Conservation (phyloP, 805 yeast species). For the Myxozyma melibiosi region DNA sequence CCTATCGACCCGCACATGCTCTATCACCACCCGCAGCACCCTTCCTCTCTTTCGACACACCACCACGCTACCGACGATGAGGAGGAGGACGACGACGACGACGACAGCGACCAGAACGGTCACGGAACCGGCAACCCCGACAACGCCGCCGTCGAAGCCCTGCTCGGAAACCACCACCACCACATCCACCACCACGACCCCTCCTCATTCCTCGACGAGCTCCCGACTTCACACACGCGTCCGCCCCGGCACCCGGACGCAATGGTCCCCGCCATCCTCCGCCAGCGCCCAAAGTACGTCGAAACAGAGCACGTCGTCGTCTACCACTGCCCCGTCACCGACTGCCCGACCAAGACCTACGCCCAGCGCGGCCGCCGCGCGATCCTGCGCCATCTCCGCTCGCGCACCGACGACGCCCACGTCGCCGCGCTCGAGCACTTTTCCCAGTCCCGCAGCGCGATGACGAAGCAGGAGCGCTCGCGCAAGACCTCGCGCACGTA, state of each 20-base stretch:
- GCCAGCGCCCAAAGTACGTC: constrained; percentile 9
- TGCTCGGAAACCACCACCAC: background rate
- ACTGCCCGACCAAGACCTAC: constrained; percentile 24
- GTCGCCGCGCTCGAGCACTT: constrained; percentile 15
- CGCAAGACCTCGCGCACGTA: constrained; percentile 32
- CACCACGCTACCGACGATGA: constrained; percentile 1
- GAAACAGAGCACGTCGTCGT: constrained; percentile 29
- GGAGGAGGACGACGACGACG: background rate
- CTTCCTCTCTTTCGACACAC: too few relatives aligned
- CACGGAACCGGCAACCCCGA: too few relatives aligned
- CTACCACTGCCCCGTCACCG: constrained; percentile 30
- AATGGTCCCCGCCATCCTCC: constrained; percentile 9
- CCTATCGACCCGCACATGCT: constrained; percentile 27
- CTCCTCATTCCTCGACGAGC: constrained; percentile 2
- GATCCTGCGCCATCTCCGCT: constrained; percentile 24
- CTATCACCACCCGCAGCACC: too few relatives aligned
- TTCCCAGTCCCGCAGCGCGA: constrained; percentile 10
- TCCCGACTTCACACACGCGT: constrained; percentile 12
- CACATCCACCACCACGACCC: constrained; percentile 1
- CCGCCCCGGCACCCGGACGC: constrained; percentile 13
- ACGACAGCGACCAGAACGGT: background rate
- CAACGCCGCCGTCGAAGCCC: background rate
- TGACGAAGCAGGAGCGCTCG: constrained; percentile 33
- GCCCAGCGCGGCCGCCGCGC: constrained; percentile 34
- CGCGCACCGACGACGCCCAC: constrained; percentile 18